A percentile compares a stretch with the other conserved stretches of the same genome.
These are phyloP conservation scores for Moringa oleifera DNA, from an alignment of 345 rosid genomes.

Conservation along the genomic window DNA sequence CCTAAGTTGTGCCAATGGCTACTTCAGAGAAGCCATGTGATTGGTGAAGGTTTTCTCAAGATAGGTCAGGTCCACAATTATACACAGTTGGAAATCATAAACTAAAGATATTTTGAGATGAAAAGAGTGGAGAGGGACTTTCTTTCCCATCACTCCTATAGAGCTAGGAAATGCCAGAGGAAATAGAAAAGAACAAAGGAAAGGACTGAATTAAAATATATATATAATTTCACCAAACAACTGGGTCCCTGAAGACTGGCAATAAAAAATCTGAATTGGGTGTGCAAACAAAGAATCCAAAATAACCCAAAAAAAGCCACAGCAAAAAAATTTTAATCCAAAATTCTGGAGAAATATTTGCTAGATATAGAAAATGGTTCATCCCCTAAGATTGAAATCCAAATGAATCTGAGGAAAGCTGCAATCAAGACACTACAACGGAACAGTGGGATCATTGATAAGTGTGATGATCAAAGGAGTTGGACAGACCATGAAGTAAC, in stretches of 20 bases:
- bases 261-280: background rate
- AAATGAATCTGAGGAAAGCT: constrained; percentile 7
- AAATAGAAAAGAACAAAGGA: too few relatives aligned
- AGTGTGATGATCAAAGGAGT: too few relatives aligned
- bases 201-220: too few relatives aligned
- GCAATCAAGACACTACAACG: background rate
- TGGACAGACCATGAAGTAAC: too few relatives aligned
- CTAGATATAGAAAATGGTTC: constrained; percentile 31
- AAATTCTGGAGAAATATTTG: background rate
- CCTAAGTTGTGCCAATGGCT: too few relatives aligned
- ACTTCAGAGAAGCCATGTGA: too few relatives aligned
- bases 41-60: too few relatives aligned
- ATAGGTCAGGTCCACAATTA: background rate
- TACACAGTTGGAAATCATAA: constrained; percentile 4
- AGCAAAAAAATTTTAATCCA: constrained; percentile 3
- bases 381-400: constrained; percentile 14
- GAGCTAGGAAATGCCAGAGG: too few relatives aligned
- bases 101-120: constrained; percentile 10
- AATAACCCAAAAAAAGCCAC: background rate
- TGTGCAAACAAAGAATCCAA: too few relatives aligned
- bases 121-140: constrained; percentile 10
- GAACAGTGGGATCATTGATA: too few relatives aligned
- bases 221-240: too few relatives aligned
- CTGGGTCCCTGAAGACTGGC: too few relatives aligned
- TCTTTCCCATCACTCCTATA: constrained; percentile 11